A percentile compares a stretch with the other conserved stretches of the same genome.
phyloP scores from a whole-genome alignment of 2,329 filamentous ascomycete species.

The Didymella keratinophila region DNA sequence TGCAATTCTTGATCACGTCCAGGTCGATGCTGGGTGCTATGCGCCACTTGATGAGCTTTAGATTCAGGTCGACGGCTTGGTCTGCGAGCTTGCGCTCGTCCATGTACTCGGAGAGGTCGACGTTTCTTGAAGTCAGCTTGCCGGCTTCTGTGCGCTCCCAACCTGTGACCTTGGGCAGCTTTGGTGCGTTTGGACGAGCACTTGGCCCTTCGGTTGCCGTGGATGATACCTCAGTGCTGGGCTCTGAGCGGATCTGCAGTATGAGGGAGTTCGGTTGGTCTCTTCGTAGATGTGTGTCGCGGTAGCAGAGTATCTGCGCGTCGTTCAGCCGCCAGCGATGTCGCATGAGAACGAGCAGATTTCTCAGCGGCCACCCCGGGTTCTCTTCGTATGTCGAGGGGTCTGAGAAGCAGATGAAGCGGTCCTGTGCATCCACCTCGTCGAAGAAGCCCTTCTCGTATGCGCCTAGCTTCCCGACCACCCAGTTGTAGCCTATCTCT shows the following conservation, averaged over 20 bases:
- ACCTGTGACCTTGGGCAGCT: conserved; percentile 88
- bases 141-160: conserved; percentile 87
- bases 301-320: conserved; percentile 87
- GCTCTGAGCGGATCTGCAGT: conserved; percentile 57
- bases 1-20: conserved; percentile 86
- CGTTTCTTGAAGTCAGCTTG: conserved; percentile 78
- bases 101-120: conserved; percentile 91
- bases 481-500: conserved; percentile 76
- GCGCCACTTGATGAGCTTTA: conserved; percentile 99
- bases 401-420: conserved; percentile 87
- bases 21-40: conserved; percentile 88
- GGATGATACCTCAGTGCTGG: conserved; percentile 16
- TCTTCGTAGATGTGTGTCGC: conserved; percentile 78
- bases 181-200: conserved; percentile 47
- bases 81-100: conserved; percentile 87
- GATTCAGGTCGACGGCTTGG: conserved; percentile 92
- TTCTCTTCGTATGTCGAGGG: conserved; percentile 88
- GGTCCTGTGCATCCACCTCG: conserved; percentile 72
- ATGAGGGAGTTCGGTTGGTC: conserved; percentile 85
- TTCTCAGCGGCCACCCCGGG: conserved; percentile 92
- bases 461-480: conserved; percentile 74
- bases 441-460: conserved; percentile 92
- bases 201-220: conserved; percentile 18
- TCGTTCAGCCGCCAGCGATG: conserved; percentile 79
- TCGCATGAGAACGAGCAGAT: conserved; percentile 83